phyloP scores from a whole-genome alignment of 2,329 filamentous ascomycete species.

The Fusarium buharicum region DNA sequence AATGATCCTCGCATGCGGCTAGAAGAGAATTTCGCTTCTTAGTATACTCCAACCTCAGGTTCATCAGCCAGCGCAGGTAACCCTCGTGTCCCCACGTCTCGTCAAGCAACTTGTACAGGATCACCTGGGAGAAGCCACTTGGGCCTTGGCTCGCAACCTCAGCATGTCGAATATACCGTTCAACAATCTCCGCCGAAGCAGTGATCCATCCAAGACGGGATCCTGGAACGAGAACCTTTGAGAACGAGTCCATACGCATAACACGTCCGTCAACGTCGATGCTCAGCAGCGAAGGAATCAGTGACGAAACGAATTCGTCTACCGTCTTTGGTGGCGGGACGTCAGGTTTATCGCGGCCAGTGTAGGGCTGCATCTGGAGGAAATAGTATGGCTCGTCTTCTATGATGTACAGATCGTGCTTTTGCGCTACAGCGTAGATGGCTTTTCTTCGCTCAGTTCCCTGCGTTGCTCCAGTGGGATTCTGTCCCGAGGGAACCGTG shows the following conservation, averaged over 20 bases:
- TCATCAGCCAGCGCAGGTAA: constrained; percentile 89
- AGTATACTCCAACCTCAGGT: constrained; percentile 84
- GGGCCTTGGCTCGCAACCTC: constrained; percentile 89
- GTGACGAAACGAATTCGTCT: constrained; percentile 74
- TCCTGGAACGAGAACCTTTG: constrained; percentile 88
- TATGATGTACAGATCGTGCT: constrained; percentile 86
- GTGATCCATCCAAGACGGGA: constrained; percentile 90
- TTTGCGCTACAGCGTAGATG: constrained; percentile 81
- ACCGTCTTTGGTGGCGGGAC: constrained; percentile 68
- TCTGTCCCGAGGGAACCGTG: constrained; percentile 81
- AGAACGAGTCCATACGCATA: constrained; percentile 91
- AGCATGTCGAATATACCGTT: constrained; percentile 82
- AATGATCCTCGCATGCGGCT: constrained; percentile 78
- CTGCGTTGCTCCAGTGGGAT: constrained; percentile 89
- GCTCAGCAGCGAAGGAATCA: constrained; percentile 75
- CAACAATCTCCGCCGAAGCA: constrained; percentile 83
- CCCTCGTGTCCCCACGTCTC: constrained; percentile 94
- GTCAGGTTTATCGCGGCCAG: constrained; percentile 60
- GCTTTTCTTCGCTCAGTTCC: constrained; percentile 72
- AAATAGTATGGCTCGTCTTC: constrained; percentile 98
- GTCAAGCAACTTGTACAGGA: constrained; percentile 89
- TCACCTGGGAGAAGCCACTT: constrained; percentile 82
- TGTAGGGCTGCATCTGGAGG: constrained; percentile 85
- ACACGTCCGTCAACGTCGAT: constrained; percentile 89
- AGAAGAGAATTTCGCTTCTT: constrained; percentile 79